These are phyloP conservation scores for Echinosophora koreensis DNA, from an alignment of 306 rosid genomes.

Conservation along the genomic window DNA sequence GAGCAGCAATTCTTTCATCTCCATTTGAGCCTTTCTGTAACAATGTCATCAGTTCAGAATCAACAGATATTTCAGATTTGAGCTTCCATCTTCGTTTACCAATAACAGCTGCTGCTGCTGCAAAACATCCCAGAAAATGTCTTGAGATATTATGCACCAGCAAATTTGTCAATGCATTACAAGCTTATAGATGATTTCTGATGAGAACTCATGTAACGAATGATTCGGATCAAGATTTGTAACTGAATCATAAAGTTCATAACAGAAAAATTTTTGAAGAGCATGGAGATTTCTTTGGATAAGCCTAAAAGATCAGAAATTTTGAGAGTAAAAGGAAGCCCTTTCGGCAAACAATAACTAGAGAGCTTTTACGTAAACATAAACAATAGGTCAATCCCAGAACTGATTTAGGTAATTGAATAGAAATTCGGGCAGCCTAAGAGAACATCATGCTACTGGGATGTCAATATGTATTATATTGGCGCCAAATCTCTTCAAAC, in stretches of 20 bases:
- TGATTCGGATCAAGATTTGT: constrained; percentile 11
- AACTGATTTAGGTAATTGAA: constrained; percentile 1
- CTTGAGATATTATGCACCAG: constrained; percentile 19
- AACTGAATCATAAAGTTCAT: neutral
- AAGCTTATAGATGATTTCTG: neutral
- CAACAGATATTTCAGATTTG: constrained; percentile 65
- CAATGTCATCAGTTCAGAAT: constrained; percentile 62
- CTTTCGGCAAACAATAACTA: constrained; percentile 15
- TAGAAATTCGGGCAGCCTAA: constrained; percentile 1
- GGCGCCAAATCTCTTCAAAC: neutral
- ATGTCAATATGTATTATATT: neutral
- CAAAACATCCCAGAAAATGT: constrained; percentile 37
- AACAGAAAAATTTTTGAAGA: constrained; percentile 4
- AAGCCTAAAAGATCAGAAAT: neutral
- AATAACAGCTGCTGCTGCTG: constrained; percentile 46
- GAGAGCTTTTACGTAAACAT: neutral
- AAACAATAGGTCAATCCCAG: neutral
- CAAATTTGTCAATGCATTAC: constrained; percentile 28
- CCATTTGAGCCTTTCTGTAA: constrained; percentile 56
- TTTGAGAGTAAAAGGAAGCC: neutral
- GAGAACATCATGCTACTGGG: constrained; percentile 5
- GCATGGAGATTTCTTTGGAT: neutral
- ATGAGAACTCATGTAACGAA: constrained; percentile 13
- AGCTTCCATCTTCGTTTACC: constrained; percentile 67
- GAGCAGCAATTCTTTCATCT: constrained; percentile 71